Evolutionary conservation across 805 yeast genomes (phyloP), one percentile per base, ranked within the genome.

Genomic region (Candida ipomoeae): DNA sequence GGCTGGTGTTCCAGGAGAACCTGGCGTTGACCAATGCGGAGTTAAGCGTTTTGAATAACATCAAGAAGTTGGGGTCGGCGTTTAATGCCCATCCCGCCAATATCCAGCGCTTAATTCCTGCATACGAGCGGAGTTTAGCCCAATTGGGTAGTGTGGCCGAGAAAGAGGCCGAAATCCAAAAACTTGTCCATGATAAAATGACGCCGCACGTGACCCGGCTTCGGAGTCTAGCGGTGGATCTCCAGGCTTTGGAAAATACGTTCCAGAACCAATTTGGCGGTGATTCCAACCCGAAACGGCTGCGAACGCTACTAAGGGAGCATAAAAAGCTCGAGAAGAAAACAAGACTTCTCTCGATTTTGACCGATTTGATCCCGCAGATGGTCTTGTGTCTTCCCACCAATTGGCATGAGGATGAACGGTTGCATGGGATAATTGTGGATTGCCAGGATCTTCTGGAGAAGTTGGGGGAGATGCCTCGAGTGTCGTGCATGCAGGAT

Each of bases 371-470:
- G 23, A 51, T 73, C 18, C 73, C 72, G 0, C 55, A 61, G 26
- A 56, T 71, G n/a, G 58, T 71, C 6, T 55, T 64, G 31, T 64
- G 69, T 44, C 60, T 66, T 29, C 71, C 75, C 2, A 49, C 64
- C 4, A 65, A 71, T 54, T 73, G 77, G 77, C 67, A 61, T 51
- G 57, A 61, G 15, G 71, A 71, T 48, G 57, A 61, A 33, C 48
- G 59, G 6, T 57, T 71, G 33, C 52, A 55, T 29, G 57, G 55
- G 2, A 61, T 70, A 1, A 62, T 72, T 21, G 50, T 60, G 15
- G 65, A 64, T 29, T 64, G 73, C 48, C 69, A 63, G 46, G 56
- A 55, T 2, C 44, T 64, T 6, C 48, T 61, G 8, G 61, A 61
- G 34, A 48, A 54, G 49, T 40, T 66, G 20, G 57, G 53, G 20